Base-by-base conservation (phyloP, 2,329 filamentous ascomycete genomes). In the Nothophoma quercina region DNA sequence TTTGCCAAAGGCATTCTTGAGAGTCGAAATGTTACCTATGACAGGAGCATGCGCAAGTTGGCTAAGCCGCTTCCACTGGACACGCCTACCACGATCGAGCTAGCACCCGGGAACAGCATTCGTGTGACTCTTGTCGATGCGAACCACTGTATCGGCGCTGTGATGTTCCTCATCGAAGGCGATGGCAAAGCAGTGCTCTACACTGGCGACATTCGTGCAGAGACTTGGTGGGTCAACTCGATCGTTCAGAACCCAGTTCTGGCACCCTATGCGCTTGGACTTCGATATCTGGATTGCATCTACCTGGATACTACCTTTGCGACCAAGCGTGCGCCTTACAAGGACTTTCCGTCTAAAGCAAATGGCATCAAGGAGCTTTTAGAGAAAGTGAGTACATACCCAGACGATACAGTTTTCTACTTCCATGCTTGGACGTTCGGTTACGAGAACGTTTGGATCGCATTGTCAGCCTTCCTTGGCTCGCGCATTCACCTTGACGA, bases 401-500 rank as follows among this genome's bases (percentile, higher is more conserved):
- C 92, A 0, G 56, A 78, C 1, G 84, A 91, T 30, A 96, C 91
- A 0, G 72, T 88, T 1, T 97, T 96, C 65, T 89, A 96, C 70
- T 82, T 98, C 36, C 85, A 92, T 50, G 85, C 91, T 1, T 96
- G 93, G 92, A 97, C 93, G 0, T 95, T 95, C 68, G 90, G 90
- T 0, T 96, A 97, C 58, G 93, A 98, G 70, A 89, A 96, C 44
- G 91, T 96, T 0, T 97, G 92, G 92, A 79, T 92, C 52, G 88
- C 91, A 0, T 75, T 98, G 0, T 87, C 91, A 0, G 83, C 86
- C 18, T 84, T 86, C 9, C 77, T 97, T 0, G 75, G 84, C 5
- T 88, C 87, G 1, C 63, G 88, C 79, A 84, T 96, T 2, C 93
- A 97, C 64, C 84, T 97, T 2, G 91, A 96, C 68, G 78, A 84